phyloP scores from a whole-genome alignment of 139 green algal species.

The Coelastrella sp. region DNA sequence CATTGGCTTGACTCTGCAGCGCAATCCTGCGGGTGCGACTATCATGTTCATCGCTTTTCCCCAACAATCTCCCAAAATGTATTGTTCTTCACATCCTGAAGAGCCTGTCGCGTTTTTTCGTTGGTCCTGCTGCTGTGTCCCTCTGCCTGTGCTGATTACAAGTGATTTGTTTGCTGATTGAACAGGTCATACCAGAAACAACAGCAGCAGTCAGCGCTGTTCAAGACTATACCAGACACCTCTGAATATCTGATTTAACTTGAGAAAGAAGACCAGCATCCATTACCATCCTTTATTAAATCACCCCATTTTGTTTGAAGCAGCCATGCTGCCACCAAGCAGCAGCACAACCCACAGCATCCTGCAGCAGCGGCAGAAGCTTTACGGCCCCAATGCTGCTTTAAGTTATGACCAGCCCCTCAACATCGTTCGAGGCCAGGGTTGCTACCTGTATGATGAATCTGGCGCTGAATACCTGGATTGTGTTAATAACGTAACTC shows the following conservation, averaged over 20 bases:
- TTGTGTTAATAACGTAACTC: constrained; percentile 83
- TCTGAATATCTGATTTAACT: not conserved
- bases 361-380: constrained; percentile 24
- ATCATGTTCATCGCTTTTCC: not conserved
- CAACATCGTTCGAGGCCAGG: constrained; percentile 71
- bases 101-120: not conserved
- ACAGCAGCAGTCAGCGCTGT: not conserved
- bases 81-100: not conserved
- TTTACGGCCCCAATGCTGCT: constrained; percentile 47
- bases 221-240: not conserved
- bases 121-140: not conserved
- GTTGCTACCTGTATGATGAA: constrained; percentile 69
- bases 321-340: not conserved
- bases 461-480: constrained; percentile 72
- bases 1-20: too few species aligned
- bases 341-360: not conserved
- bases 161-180: not conserved
- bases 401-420: constrained; percentile 45
- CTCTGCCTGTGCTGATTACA: not conserved
- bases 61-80: not conserved
- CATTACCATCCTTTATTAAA: not conserved
- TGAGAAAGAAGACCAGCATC: too few species aligned
- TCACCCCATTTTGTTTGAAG: not conserved
- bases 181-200: not conserved
- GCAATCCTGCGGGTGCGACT: too few species aligned